Evolutionary conservation across 2,329 filamentous ascomycete genomes (phyloP).

Genomic region (Myriosclerotinia duriaeana): DNA sequence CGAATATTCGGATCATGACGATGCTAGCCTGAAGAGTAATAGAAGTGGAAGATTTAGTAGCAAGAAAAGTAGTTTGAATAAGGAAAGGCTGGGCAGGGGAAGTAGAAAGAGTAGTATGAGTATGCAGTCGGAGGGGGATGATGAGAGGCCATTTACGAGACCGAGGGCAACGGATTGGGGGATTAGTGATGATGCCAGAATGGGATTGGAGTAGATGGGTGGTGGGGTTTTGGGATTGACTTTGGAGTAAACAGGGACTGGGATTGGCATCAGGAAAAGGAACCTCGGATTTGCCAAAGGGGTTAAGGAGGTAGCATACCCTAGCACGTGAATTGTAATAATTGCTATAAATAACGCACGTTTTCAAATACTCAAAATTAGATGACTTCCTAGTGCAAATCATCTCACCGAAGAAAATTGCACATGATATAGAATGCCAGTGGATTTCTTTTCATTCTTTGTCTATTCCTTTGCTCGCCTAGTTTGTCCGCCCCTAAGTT

Average conservation of each 20-base stretch:
- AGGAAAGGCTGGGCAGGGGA: constrained; percentile 29
- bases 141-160: constrained; percentile 51
- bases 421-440: background rate
- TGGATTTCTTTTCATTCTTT: background rate
- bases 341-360: no score
- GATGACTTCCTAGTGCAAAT: no score
- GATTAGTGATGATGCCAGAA: constrained; percentile 78
- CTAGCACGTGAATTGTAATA: background rate
- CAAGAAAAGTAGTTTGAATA: constrained; percentile 29
- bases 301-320: constrained; percentile 1
- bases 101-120: constrained; percentile 30
- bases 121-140: constrained; percentile 41
- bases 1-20: constrained; percentile 28
- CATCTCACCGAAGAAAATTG: no score
- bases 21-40: constrained; percentile 28
- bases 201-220: constrained; percentile 67
- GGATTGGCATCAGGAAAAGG: background rate
- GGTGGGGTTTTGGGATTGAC: background rate
- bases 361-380: no score
- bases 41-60: constrained; percentile 28
- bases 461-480: constrained; percentile 12
- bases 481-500: background rate
- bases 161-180: constrained; percentile 67
- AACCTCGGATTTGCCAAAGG: background rate
- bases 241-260: constrained; percentile 11